Conservation (phyloP, 768 basidiomycete genomes). For the Chiua virens region DNA sequence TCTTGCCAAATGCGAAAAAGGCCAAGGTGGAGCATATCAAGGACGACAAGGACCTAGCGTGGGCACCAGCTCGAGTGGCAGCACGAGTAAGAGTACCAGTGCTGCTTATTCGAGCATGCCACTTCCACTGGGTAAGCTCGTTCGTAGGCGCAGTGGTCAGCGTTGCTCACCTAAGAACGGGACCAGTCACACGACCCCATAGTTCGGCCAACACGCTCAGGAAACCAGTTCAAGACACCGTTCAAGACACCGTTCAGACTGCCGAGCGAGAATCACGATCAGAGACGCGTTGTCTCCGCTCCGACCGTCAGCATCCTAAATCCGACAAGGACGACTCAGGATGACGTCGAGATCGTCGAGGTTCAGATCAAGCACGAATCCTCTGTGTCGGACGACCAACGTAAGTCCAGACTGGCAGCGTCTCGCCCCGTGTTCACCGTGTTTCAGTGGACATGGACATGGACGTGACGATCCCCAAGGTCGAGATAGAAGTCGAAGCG, state of each 20-base stretch:
- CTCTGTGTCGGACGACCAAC: neutral
- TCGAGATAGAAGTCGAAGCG: conserved; percentile 39
- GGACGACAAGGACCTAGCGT: neutral
- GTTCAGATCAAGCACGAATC: conserved; percentile 1
- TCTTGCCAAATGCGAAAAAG: conserved; percentile 20
- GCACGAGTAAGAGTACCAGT: neutral
- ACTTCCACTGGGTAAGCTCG: conserved; percentile 21
- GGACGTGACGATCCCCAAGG: conserved; percentile 26
- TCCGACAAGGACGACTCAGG: neutral
- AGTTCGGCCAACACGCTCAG: conserved; percentile 39
- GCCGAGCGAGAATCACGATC: conserved; percentile 38
- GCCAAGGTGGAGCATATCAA: conserved; percentile 13
- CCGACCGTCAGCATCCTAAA: neutral
- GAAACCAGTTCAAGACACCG: conserved; percentile 44
- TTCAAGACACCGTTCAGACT: conserved; percentile 41
- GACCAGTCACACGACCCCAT: conserved; percentile 48
- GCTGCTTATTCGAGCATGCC: conserved; percentile 12
- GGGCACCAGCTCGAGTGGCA: neutral
- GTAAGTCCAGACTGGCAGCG: neutral
- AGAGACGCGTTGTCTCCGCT: neutral
- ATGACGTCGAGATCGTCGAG: conserved; percentile 13
- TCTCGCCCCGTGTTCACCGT: no score
- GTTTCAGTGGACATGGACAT: neutral
- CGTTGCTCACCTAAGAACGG: neutral
- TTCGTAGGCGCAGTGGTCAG: neutral